Percentiles rank a stretch among this genome's conserved stretches.
phyloP scores from a whole-genome alignment of 495 filamentous ascomycete genomes.

The Podospora bellae-mahoneyi region DNA sequence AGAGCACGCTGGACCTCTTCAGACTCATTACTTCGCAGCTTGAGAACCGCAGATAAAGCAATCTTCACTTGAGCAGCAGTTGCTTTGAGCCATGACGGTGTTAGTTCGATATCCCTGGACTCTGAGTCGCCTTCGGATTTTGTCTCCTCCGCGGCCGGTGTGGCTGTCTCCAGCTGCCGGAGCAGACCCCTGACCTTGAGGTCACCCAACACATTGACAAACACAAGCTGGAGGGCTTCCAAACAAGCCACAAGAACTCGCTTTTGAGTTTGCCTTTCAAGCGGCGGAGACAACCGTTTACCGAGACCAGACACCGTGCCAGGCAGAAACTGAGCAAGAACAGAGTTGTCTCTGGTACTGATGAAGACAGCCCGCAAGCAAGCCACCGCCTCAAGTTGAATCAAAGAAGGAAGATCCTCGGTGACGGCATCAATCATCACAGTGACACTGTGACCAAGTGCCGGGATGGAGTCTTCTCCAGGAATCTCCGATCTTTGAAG shows the following conservation, averaged over 20 bases:
- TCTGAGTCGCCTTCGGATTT: not conserved
- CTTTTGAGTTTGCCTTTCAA: conserved; percentile 59
- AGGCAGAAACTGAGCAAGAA: conserved; percentile 79
- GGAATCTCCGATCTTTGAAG: not conserved
- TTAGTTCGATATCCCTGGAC: conserved; percentile 31
- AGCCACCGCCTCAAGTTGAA: conserved; percentile 64
- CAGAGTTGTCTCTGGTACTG: conserved; percentile 63
- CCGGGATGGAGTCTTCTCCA: conserved; percentile 62
- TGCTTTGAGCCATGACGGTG: conserved; percentile 72
- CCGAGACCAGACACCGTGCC: conserved; percentile 81
- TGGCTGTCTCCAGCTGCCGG: conserved; percentile 25
- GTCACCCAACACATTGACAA: conserved; percentile 67
- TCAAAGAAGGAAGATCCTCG: conserved; percentile 54
- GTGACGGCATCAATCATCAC: conserved; percentile 69
- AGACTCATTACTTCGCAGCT: conserved; percentile 70
- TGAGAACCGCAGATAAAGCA: conserved; percentile 73
- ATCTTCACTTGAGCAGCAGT: conserved; percentile 81
- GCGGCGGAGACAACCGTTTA: conserved; percentile 66
- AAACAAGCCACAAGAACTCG: conserved; percentile 62
- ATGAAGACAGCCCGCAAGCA: conserved; percentile 61
- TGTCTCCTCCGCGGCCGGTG: not conserved
- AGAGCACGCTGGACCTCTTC: conserved; percentile 67
- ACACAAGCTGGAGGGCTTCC: conserved; percentile 53
- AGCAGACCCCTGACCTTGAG: conserved; percentile 44
- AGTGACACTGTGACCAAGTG: conserved; percentile 81